Evolutionary conservation across 1,284 basidiomycete species (phyloP).

Genomic region (Heterobasidion annosum): DNA sequence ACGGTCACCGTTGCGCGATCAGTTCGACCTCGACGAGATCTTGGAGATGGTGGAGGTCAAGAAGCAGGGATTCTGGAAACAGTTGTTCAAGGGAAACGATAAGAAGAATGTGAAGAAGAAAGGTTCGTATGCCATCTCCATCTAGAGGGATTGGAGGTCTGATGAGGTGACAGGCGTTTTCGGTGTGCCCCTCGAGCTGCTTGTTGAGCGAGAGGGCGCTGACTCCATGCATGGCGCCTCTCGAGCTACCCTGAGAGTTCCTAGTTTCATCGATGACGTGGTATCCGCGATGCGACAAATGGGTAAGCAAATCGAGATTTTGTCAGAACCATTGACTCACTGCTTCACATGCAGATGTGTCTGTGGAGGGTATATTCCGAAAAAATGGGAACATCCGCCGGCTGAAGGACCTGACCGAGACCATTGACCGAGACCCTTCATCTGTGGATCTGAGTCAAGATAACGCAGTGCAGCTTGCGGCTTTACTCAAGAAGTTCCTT

Average conservation of each 20-base stretch:
- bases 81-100: constrained; percentile 87
- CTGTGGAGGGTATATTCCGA: constrained; percentile 96
- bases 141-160: constrained; percentile 1
- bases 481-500: constrained; percentile 94
- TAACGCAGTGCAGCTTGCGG: constrained; percentile 96
- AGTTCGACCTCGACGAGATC: constrained; percentile 87
- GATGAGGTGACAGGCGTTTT: constrained; percentile 58
- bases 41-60: constrained; percentile 89
- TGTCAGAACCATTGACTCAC: not conserved
- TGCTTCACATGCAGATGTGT: constrained; percentile 69
- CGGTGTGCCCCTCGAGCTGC: constrained; percentile 85
- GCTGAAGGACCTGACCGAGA: constrained; percentile 84
- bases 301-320: constrained; percentile 56
- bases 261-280: constrained; percentile 97
- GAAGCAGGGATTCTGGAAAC: constrained; percentile 96
- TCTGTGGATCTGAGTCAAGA: constrained; percentile 90
- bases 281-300: constrained; percentile 98
- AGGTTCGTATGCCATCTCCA: constrained; percentile 40
- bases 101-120: constrained; percentile 89
- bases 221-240: constrained; percentile 90
- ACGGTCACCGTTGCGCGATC: constrained; percentile 72
- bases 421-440: constrained; percentile 87
- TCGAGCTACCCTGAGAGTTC: constrained; percentile 80
- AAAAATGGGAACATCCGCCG: constrained; percentile 97
- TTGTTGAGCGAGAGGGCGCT: constrained; percentile 93